phyloP scores from a whole-genome alignment of 2,329 filamentous ascomycete genomes.

The Pseudonectria buxi region DNA sequence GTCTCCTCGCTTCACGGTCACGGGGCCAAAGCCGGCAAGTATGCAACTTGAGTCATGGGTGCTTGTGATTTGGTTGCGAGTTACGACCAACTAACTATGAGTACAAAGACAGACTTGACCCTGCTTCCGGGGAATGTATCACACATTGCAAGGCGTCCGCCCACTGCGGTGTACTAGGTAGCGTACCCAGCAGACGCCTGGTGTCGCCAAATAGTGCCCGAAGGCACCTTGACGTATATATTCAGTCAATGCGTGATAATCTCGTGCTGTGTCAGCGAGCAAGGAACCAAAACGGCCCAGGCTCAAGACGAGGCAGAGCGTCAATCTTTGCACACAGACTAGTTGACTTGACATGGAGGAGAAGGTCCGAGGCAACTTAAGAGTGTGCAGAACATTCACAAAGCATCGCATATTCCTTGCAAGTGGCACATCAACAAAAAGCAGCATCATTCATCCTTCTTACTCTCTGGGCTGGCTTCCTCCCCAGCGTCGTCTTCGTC shows the following conservation, averaged over 20 bases:
- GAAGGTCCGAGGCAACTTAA: constrained; percentile 86
- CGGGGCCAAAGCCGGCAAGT: too few species aligned
- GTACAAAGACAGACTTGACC: background rate
- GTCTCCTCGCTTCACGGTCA: too few species aligned
- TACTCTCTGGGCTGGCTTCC: constrained; percentile 38
- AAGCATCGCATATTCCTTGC: constrained; percentile 1
- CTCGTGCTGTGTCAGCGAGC: constrained; percentile 23
- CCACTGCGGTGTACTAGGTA: constrained; percentile 19
- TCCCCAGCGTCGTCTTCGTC: constrained; percentile 44
- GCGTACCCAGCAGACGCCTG: constrained; percentile 31
- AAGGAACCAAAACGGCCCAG: constrained; percentile 45
- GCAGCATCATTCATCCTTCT: constrained; percentile 25
- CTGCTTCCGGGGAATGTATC: constrained; percentile 21
- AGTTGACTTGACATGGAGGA: constrained; percentile 82
- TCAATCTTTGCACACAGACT: constrained; percentile 92
- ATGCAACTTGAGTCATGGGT: too few species aligned
- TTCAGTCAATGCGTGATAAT: constrained; percentile 20
- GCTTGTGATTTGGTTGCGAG: too few species aligned
- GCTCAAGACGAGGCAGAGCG: constrained; percentile 37
- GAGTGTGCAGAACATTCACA: constrained; percentile 64
- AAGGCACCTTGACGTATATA: constrained; percentile 21
- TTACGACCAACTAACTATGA: too few species aligned
- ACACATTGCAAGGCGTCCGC: constrained; percentile 21
- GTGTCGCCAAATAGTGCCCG: constrained; percentile 21
- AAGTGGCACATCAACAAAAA: background rate